Base-by-base conservation (phyloP, 352 stramenopile species). In the Halophytophthora batemanensis region DNA sequence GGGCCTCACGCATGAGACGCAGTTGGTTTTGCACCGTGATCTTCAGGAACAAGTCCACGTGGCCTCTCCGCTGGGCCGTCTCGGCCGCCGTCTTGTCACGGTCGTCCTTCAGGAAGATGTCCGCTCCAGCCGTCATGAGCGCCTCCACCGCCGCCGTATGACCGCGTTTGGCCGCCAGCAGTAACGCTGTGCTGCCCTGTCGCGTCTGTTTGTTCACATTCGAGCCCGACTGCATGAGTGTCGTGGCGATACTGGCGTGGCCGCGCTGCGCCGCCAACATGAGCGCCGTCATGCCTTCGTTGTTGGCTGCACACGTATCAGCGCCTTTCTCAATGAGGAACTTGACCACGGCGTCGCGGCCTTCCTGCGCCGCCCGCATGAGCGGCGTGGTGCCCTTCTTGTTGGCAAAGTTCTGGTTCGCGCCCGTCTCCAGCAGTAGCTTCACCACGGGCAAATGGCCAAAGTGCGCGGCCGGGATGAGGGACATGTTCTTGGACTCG, bases 51-150 rank as follows among this genome's bases (percentile, higher is more conserved):
- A 95, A 58, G 40, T 93, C 81, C 34, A 92, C 77, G 37, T 95
- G 82, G 1, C 82, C 85, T 51, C 85, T 66, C 8, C 85, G 80
- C 41, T 91, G 78, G 2, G 85, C 85, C 25, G 80, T 93, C 48
- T 95, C 82, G 3, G 80, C 79, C 8, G 85, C 82, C 1, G 82
- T 93, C 69, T 95, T 95, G 57, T 92, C 75, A 2, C 85, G 80
- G 44, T 95, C 85, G 40, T 95, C 85, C 45, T 93, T 95, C 14
- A 92, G 66, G 45, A 91, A 95, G 40, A 95, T 93, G 44, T 95
- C 85, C 0, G 85, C 85, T 7, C 81, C 85, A 8, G 80, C 79
- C 1, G 77, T 92, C 59, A 93, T 71, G 11, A 95, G 52, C 6
- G 81, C 76, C 59, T 90, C 80, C 2, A 95, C 83, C 10, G 85